Evolutionary conservation across 176 grass and related monocot genomes (phyloP).

Genomic region (Hordeum marinum): DNA sequence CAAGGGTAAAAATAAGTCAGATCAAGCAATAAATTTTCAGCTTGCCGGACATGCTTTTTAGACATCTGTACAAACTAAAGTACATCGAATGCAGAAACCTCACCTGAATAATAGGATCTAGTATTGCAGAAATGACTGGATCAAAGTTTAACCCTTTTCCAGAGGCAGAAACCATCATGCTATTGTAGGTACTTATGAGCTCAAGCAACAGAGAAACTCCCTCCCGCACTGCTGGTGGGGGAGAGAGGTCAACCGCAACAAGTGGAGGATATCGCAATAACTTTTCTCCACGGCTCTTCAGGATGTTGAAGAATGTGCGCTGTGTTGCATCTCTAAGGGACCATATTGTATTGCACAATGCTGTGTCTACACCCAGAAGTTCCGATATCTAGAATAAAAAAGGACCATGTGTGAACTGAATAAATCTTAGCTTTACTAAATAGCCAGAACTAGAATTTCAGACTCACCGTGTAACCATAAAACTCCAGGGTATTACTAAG

Average conservation of each 20-base stretch:
- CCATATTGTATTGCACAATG: constrained; percentile 83
- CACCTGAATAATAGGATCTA: constrained; percentile 98
- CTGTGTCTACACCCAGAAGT: constrained; percentile 70
- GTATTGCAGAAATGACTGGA: constrained; percentile 82
- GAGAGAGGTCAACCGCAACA: constrained; percentile 79
- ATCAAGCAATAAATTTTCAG: background rate
- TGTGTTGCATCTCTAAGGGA: constrained; percentile 76
- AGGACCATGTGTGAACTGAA: constrained; percentile 13
- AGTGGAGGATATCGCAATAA: constrained; percentile 87
- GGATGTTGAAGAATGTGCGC: constrained; percentile 88
- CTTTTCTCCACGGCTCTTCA: constrained; percentile 83
- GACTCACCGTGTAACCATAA: constrained; percentile 84
- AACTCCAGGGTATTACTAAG: constrained; percentile 96
- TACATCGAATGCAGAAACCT: constrained; percentile 5
- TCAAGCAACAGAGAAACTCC: constrained; percentile 86
- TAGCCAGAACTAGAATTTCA: constrained; percentile 5
- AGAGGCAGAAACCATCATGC: constrained; percentile 98
- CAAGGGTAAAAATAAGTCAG: background rate
- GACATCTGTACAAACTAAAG: constrained; percentile 6
- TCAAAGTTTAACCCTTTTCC: constrained; percentile 74
- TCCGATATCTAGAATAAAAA: constrained; percentile 79
- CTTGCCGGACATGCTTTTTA: background rate
- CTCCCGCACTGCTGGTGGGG: constrained; percentile 81
- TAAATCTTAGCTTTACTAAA: constrained; percentile 1
- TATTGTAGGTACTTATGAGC: constrained; percentile 80